phyloP scores from a whole-genome alignment of 129 eudicot genomes.

The Helianthus annuus region DNA sequence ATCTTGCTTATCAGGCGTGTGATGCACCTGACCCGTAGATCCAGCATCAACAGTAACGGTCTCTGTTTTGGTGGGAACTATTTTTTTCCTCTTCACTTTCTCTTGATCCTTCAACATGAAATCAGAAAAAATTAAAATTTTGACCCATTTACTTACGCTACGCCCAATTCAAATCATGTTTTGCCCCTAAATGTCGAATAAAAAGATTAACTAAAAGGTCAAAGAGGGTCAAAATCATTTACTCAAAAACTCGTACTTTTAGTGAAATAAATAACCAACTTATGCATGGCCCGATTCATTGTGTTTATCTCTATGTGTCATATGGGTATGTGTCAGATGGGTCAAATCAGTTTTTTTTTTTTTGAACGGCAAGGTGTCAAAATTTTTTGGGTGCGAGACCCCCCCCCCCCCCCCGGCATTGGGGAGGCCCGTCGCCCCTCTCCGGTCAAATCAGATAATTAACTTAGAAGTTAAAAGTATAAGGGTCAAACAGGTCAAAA shows the following conservation, averaged over 20 bases:
- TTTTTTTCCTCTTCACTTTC: constrained; percentile 61
- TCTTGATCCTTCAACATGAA: constrained; percentile 50
- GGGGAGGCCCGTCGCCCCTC: too few relatives aligned
- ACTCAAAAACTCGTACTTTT: too few relatives aligned
- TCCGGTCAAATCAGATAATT: not conserved
- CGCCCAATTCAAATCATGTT: not conserved
- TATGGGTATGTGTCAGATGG: not conserved
- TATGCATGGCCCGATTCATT: not conserved
- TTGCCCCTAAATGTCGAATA: not conserved
- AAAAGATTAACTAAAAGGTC: too few relatives aligned
- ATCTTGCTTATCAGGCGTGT: constrained; percentile 38
- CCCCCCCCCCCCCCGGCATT: too few relatives aligned
- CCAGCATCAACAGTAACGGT: constrained; percentile 36
- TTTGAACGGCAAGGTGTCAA: too few relatives aligned
- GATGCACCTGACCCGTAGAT: constrained; percentile 38
- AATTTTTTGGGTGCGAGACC: too few relatives aligned
- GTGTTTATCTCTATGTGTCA: too few relatives aligned
- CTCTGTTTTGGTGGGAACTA: constrained; percentile 39
- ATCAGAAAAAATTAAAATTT: not conserved
- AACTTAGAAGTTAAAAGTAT: not conserved
- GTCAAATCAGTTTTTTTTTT: not conserved
- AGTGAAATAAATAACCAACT: not conserved
- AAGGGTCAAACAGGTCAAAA: not conserved
- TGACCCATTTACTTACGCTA: not conserved
- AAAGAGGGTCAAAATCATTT: too few relatives aligned